These are phyloP conservation scores for Lactarius sanguifluus DNA, from an alignment of 768 basidiomycete species.

Conservation along the genomic window DNA sequence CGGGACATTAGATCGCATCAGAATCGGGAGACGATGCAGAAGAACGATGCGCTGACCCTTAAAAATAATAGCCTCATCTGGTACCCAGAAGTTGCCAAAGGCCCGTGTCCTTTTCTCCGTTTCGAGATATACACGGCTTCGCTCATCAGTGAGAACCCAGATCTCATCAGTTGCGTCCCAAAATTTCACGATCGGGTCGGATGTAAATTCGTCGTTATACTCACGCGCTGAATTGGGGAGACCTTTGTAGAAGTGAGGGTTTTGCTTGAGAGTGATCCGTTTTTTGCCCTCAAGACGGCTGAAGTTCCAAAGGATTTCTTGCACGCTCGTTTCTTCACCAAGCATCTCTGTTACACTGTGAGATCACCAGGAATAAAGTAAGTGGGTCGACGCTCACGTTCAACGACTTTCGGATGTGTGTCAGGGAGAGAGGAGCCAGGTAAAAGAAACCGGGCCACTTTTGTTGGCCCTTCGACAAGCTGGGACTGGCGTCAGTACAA, in stretches of 20 bases:
- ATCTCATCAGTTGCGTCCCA: background rate
- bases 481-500: background rate
- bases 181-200: slow-evolving; percentile 1
- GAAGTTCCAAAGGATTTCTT: slow-evolving; percentile 27
- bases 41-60: slow-evolving; percentile 9
- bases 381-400: slow-evolving; percentile 4
- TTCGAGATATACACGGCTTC: slow-evolving; percentile 19
- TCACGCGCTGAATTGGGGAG: background rate
- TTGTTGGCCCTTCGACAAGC: background rate
- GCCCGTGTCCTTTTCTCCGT: background rate
- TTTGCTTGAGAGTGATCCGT: slow-evolving; percentile 17
- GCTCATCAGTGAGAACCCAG: slow-evolving; percentile 16
- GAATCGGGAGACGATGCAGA: background rate
- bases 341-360: slow-evolving; percentile 10
- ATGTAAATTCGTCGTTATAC: slow-evolving; percentile 4
- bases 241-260: slow-evolving; percentile 16
- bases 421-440: slow-evolving; percentile 7
- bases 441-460: slow-evolving; percentile 6
- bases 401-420: background rate
- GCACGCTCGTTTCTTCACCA: background rate
- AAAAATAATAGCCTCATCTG: slow-evolving; percentile 13
- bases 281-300: slow-evolving; percentile 3
- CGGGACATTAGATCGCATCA: background rate
- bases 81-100: slow-evolving; percentile 20
- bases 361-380: background rate